Conservation (phyloP, 1,139 yeast genomes). For the Suhomyces terraborum region DNA sequence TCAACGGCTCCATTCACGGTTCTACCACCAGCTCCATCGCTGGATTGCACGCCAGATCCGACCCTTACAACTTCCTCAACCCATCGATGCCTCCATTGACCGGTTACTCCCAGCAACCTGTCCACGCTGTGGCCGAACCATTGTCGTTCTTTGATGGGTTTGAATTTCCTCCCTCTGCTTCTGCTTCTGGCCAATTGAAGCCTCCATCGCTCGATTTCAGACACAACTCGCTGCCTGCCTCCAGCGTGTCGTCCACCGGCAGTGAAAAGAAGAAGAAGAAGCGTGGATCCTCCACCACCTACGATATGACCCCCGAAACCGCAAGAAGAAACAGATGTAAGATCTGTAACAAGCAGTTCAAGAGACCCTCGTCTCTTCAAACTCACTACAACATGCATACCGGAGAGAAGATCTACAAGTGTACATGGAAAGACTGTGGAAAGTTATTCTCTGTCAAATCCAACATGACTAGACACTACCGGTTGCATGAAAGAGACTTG, state of each 20-base stretch:
- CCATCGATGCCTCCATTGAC: constrained; percentile 9
- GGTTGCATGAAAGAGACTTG: constrained; percentile 54
- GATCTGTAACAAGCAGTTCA: constrained; percentile 75
- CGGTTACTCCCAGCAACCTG: constrained; percentile 4
- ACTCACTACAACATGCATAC: constrained; percentile 86
- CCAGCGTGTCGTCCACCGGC: constrained; percentile 4
- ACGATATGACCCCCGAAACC: constrained; percentile 37
- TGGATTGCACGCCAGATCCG: constrained; percentile 1
- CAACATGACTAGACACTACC: constrained; percentile 77
- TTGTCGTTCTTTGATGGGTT: constrained; percentile 3
- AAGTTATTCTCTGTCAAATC: constrained; percentile 76
- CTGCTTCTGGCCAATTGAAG: constrained; percentile 1
- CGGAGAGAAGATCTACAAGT: constrained; percentile 77
- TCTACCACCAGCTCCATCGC: not conserved
- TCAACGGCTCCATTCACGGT: too few relatives aligned
- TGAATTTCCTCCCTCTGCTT: not conserved
- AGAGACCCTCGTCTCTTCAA: constrained; percentile 77
- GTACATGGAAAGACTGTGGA: constrained; percentile 68
- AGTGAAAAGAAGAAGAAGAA: constrained; percentile 15
- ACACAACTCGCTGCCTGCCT: constrained; percentile 4
- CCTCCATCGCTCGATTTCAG: constrained; percentile 2
- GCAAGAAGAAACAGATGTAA: constrained; percentile 52
- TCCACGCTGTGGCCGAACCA: constrained; percentile 1
- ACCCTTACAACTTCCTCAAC: constrained; percentile 12
- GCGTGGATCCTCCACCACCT: constrained; percentile 23